A percentile compares a stretch with the other conserved stretches of the same genome.
phyloP scores from a whole-genome alignment of 495 filamentous ascomycete genomes.

The Venustampulla echinocandica region DNA sequence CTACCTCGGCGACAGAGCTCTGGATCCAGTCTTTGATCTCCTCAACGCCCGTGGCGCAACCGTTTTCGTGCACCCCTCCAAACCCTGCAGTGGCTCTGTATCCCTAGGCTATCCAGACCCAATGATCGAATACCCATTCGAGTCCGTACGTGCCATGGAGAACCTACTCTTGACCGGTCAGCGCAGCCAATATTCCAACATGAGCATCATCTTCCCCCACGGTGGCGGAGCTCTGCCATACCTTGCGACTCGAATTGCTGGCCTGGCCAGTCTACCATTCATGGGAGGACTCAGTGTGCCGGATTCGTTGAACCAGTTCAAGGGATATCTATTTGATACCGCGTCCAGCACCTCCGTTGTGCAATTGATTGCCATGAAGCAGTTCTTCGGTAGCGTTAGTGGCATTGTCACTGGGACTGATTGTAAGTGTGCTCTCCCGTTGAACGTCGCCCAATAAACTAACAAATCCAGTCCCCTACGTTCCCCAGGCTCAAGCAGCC shows the following conservation, averaged over 20 bases:
- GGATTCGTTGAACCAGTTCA: not conserved
- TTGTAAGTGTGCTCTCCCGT: not conserved
- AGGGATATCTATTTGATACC: conserved; percentile 1
- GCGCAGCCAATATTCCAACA: conserved; percentile 31
- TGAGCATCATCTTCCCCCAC: conserved; percentile 40
- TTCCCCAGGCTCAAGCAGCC: not conserved
- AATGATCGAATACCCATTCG: conserved; percentile 48
- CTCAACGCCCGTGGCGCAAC: conserved; percentile 28
- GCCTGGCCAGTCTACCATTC: not conserved
- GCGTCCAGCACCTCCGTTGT: not conserved
- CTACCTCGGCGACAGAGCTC: conserved; percentile 40
- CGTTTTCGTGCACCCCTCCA: conserved; percentile 47
- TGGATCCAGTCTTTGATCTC: conserved; percentile 34
- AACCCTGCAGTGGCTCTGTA: conserved; percentile 6
- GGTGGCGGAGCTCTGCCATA: conserved; percentile 38
- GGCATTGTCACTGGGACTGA: not conserved
- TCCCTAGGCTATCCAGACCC: conserved; percentile 32
- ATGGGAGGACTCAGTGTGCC: not conserved
- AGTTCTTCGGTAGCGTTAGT: not conserved
- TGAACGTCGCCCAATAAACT: not conserved
- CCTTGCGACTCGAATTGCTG: conserved; percentile 32
- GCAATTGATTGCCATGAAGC: not conserved
- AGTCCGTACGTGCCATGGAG: conserved; percentile 38
- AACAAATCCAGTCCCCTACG: not conserved
- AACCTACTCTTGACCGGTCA: conserved; percentile 42